Evolutionary conservation across 2,329 filamentous ascomycete species (phyloP).

Genomic region (Pseudogymnoascus sp.): DNA sequence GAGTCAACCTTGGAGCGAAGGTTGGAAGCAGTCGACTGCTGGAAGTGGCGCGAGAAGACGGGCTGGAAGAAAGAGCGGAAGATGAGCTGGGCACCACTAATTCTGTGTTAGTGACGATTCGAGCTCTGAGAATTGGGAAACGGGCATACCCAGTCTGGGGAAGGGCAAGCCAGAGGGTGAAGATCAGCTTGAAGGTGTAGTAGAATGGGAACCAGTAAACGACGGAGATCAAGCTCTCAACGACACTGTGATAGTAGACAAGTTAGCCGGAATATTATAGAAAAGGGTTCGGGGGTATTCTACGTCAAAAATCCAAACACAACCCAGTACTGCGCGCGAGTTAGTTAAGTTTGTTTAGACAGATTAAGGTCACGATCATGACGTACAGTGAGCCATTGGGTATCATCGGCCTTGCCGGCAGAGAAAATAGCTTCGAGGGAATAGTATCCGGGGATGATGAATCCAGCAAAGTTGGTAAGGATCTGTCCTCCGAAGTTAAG

Average conservation of each 20-base stretch:
- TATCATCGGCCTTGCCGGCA: slow-evolving; percentile 65
- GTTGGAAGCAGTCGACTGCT: slow-evolving; percentile 68
- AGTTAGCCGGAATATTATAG: not conserved
- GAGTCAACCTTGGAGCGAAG: slow-evolving; percentile 83
- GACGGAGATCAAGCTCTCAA: slow-evolving; percentile 75
- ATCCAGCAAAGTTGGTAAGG: slow-evolving; percentile 79
- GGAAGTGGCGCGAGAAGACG: slow-evolving; percentile 88
- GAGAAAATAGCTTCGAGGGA: slow-evolving; percentile 72
- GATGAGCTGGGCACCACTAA: slow-evolving; percentile 86
- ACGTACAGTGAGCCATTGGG: slow-evolving; percentile 69
- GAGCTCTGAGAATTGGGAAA: not conserved
- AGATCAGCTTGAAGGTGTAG: slow-evolving; percentile 98
- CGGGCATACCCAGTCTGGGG: slow-evolving; percentile 77
- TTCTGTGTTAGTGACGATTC: slow-evolving; percentile 18
- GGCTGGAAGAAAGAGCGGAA: slow-evolving; percentile 95
- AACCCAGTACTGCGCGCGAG: slow-evolving; percentile 67
- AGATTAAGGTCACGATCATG: slow-evolving; percentile 12
- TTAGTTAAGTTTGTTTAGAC: slow-evolving; percentile 13
- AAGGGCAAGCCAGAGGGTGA: slow-evolving; percentile 95
- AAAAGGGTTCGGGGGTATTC: slow-evolving; percentile 23
- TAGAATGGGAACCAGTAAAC: slow-evolving; percentile 98
- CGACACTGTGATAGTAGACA: slow-evolving; percentile 41
- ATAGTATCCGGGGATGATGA: slow-evolving; percentile 77
- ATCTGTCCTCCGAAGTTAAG: slow-evolving; percentile 88
- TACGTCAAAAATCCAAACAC: slow-evolving; percentile 74